Conservation (phyloP, 192 early-diverging fungal species). For the Umbelopsis vinacea region DNA sequence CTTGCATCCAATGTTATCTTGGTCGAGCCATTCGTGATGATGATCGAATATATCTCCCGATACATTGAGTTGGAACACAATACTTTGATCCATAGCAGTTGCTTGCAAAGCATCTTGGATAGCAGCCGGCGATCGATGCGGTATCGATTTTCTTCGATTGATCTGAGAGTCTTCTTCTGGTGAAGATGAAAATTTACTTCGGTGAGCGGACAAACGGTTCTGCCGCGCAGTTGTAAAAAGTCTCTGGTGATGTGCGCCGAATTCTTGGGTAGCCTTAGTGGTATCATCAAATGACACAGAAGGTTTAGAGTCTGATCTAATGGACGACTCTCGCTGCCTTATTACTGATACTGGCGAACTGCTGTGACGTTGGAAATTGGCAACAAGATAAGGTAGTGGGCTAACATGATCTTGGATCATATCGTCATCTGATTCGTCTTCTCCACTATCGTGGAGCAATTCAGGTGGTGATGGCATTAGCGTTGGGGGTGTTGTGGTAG, state of each 20-base stretch:
- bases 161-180: background rate
- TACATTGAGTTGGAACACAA: slow-evolving; percentile 32
- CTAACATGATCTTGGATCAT: slow-evolving; percentile 16
- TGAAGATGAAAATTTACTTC: slow-evolving; percentile 1
- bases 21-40: background rate
- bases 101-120: slow-evolving; percentile 31
- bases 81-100: slow-evolving; percentile 26
- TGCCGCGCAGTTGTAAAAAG: background rate
- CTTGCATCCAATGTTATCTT: background rate
- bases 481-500: background rate
- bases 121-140: slow-evolving; percentile 38
- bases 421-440: slow-evolving; percentile 36
- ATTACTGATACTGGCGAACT: background rate
- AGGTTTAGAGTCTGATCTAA: slow-evolving; percentile 17
- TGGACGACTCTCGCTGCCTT: background rate
- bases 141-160: slow-evolving; percentile 34
- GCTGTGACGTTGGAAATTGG: too few relatives aligned
- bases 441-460: slow-evolving; percentile 38
- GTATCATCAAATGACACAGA: background rate
- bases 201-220: slow-evolving; percentile 22
- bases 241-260: background rate
- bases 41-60: slow-evolving; percentile 12
- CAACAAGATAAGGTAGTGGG: background rate
- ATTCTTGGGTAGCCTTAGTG: background rate
- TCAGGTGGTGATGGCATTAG: slow-evolving; percentile 36